A percentile compares a stretch with the other conserved stretches of the same genome.
These are phyloP conservation scores for Hypomontagnella submonticulosa DNA, from an alignment of 495 filamentous ascomycete genomes.

Conservation along the genomic window DNA sequence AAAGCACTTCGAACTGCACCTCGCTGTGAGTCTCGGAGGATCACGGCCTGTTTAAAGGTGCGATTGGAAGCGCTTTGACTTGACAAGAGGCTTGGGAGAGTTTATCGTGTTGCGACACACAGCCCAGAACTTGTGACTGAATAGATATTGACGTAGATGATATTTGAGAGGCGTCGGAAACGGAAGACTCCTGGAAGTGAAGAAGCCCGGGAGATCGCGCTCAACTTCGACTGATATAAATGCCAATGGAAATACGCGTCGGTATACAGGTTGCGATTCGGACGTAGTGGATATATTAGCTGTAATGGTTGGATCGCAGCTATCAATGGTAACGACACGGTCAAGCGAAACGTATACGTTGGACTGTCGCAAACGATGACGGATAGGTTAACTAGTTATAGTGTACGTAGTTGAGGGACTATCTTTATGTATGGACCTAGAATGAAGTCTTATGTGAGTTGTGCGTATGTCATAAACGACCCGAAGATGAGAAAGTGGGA, in stretches of 20 bases:
- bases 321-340: not conserved
- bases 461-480: constrained; percentile 12
- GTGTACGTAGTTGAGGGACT: not conserved
- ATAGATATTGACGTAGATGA: constrained; percentile 1
- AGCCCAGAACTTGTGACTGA: not conserved
- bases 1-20: constrained; percentile 76
- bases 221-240: too few species aligned
- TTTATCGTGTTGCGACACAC: constrained; percentile 15
- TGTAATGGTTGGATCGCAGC: constrained; percentile 13
- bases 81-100: constrained; percentile 21
- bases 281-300: not conserved
- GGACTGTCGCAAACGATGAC: not conserved
- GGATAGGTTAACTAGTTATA: not conserved
- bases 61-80: constrained; percentile 54
- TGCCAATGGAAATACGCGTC: not conserved
- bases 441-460: constrained; percentile 1
- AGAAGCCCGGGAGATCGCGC: not conserved
- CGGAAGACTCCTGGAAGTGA: constrained; percentile 1
- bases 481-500: constrained; percentile 4
- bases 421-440: not conserved
- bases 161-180: constrained; percentile 2
- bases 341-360: not conserved
- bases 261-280: constrained; percentile 3
- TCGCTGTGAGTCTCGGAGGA: constrained; percentile 83
- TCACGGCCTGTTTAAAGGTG: constrained; percentile 88